Evolutionary conservation across 2,329 filamentous ascomycete genomes (phyloP), one percentile per base, ranked within the genome.

Genomic region (Hypoxylon sp.): DNA sequence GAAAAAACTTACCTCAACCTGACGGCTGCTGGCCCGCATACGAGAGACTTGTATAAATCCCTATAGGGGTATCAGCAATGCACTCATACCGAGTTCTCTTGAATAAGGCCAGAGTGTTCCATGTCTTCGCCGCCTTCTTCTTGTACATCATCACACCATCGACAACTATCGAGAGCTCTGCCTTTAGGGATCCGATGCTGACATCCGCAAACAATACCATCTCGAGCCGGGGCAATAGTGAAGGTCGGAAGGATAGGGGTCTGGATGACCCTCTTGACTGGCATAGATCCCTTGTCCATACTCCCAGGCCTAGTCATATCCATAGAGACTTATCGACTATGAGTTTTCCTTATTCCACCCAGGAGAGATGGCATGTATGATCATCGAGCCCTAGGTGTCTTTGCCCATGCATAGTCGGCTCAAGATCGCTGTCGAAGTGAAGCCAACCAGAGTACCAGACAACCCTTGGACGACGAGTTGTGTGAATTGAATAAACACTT

Each of bases 51-150:
- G 28, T 32, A 24, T 16, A 22, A 46, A 11, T 40, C 42, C 49
- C 52, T 52, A 38, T 26, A 2, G 38, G 46, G 7, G 11, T 30
- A 33, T 64, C 38, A 64, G 54, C 26, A 30, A 20, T 7, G 32
- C 12, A 12, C n/a, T 22, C 4, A 9, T 40, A 40, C 26, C 26
- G 8, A n/a, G 16, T 51, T 38, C 16, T 16, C n/a, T 56, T 18
- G 12, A 45, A 26, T 4, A 45, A 46, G 11, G 28, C 24, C 12
- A 5, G 24, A 26, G 20, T 22, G 11, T 28, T 16, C 14, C 16
- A 7, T 54, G 26, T 36, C 4, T 36, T 55, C 36, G 40, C 38
- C 33, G 18, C 38, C 6, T 20, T 12, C 20, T 9, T 36, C 20
- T 36, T 18, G 28, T 55, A 55, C 18, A 8, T 18, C 11, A 9